Evolutionary conservation across 2,329 filamentous ascomycete species (phyloP).

Genomic region (Cladosporium oxysporum): DNA sequence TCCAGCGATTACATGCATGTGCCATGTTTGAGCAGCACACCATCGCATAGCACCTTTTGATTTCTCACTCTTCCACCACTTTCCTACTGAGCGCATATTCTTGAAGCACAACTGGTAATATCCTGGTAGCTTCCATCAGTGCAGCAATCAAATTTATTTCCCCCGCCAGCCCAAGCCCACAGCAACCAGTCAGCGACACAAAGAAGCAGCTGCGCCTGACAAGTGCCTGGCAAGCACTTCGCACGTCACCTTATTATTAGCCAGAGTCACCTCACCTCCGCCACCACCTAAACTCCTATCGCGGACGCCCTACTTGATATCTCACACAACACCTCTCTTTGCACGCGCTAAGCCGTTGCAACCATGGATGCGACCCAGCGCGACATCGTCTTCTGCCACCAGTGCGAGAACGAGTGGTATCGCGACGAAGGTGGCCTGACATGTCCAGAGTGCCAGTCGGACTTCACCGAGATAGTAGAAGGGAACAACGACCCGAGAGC

Average conservation of each 20-base stretch:
- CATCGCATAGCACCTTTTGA: not conserved
- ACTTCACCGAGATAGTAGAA: slow-evolving; percentile 76
- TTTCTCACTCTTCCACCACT: not conserved
- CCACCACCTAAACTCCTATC: not conserved
- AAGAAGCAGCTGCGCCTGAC: slow-evolving; percentile 9
- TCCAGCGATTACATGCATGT: slow-evolving; percentile 1
- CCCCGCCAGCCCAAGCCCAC: not conserved
- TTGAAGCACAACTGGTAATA: not conserved
- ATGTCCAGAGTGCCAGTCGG: slow-evolving; percentile 76
- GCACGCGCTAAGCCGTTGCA: not conserved
- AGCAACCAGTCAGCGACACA: slow-evolving; percentile 12
- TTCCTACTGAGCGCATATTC: not conserved
- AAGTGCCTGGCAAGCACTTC: slow-evolving; percentile 1
- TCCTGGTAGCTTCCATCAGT: not conserved
- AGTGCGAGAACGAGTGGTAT: slow-evolving; percentile 80
- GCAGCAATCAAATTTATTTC: not conserved
- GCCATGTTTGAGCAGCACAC: not conserved
- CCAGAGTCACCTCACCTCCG: not conserved
- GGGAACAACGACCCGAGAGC: slow-evolving; percentile 14
- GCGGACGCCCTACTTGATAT: not conserved
- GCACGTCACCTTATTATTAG: not conserved
- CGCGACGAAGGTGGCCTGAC: slow-evolving; percentile 65
- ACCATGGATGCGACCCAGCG: slow-evolving; percentile 15
- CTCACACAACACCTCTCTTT: not conserved
- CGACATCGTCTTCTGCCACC: slow-evolving; percentile 84